Conservation (phyloP, 345 rosid genomes). For the Moringa oleifera region DNA sequence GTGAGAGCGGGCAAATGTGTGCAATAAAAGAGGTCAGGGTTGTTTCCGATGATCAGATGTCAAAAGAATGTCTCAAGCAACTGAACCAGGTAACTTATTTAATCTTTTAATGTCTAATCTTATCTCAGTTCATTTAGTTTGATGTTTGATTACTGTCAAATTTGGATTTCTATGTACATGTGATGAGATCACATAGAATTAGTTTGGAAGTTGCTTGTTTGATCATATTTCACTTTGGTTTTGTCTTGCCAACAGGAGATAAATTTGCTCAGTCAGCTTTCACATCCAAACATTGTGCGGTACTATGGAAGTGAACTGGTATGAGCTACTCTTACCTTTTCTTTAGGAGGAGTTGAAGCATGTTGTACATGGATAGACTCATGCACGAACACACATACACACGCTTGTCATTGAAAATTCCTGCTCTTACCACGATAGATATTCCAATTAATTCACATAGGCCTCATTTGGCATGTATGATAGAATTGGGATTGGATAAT, state of each 20-base stretch:
- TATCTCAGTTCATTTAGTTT: conserved; percentile 1
- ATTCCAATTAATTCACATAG: no score
- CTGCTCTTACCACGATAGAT: no score
- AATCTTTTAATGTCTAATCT: neutral
- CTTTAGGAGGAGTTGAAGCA: neutral
- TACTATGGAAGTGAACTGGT: conserved; percentile 97
- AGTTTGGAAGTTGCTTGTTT: neutral
- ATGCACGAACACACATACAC: neutral
- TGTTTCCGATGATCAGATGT: conserved; percentile 71
- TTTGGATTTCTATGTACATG: neutral
- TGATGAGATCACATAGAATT: neutral
- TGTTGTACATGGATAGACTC: neutral
- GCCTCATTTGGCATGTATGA: no score
- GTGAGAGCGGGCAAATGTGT: conserved; percentile 90
- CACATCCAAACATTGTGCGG: conserved; percentile 87
- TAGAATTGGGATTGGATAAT: no score
- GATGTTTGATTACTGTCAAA: neutral
- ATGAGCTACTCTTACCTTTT: conserved; percentile 13
- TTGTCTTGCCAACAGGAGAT: conserved; percentile 61
- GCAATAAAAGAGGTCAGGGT: conserved; percentile 94
- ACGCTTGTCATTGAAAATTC: no score
- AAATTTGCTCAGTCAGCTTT: conserved; percentile 79
- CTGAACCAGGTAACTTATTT: conserved; percentile 65
- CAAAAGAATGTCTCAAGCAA: conserved; percentile 86
- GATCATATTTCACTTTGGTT: neutral